Percentiles rank a stretch among this genome's conserved stretches.
These are phyloP conservation scores for Neonectria hederae DNA, from an alignment of 2,329 filamentous ascomycete species.

Conservation along the genomic window DNA sequence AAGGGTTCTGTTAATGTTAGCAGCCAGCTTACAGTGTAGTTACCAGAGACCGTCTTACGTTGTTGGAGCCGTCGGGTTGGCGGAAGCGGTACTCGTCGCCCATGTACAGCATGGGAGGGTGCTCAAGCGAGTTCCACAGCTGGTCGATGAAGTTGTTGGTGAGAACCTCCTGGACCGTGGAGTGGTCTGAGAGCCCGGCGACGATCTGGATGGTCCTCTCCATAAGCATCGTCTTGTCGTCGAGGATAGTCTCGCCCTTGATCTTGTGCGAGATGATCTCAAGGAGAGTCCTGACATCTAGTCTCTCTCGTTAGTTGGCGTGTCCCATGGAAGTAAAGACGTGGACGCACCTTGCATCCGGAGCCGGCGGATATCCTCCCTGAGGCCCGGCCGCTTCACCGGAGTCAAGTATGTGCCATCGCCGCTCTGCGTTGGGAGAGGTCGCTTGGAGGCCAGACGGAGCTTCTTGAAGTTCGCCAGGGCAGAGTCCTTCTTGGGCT, in stretches of 20 bases:
- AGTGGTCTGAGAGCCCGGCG: slow-evolving; percentile 69
- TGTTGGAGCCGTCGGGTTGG: slow-evolving; percentile 75
- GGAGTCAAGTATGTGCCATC: slow-evolving; percentile 66
- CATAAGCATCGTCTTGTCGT: slow-evolving; percentile 84
- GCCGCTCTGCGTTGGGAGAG: slow-evolving; percentile 70
- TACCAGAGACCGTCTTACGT: slow-evolving; percentile 52
- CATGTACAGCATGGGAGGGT: slow-evolving; percentile 74
- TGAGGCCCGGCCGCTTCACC: slow-evolving; percentile 54
- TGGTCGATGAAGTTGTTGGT: slow-evolving; percentile 74
- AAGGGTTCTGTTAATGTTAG: slow-evolving; percentile 62
- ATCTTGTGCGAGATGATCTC: slow-evolving; percentile 69
- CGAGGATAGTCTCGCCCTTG: slow-evolving; percentile 68
- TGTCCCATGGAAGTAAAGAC: not conserved
- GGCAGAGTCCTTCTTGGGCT: slow-evolving; percentile 37
- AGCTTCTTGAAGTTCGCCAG: slow-evolving; percentile 46
- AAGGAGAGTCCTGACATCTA: slow-evolving; percentile 70
- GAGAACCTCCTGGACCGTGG: slow-evolving; percentile 68
- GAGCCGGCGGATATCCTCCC: slow-evolving; percentile 37
- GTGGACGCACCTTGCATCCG: slow-evolving; percentile 31
- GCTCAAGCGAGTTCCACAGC: slow-evolving; percentile 77
- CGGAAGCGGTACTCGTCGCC: slow-evolving; percentile 72
- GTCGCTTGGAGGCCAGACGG: slow-evolving; percentile 62
- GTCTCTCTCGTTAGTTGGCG: slow-evolving; percentile 38
- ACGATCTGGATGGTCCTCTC: slow-evolving; percentile 78
- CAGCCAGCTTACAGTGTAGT: rapidly evolving